Evolutionary conservation across 2,329 filamentous ascomycete species (phyloP).

Genomic region (Mycogone perniciosa): DNA sequence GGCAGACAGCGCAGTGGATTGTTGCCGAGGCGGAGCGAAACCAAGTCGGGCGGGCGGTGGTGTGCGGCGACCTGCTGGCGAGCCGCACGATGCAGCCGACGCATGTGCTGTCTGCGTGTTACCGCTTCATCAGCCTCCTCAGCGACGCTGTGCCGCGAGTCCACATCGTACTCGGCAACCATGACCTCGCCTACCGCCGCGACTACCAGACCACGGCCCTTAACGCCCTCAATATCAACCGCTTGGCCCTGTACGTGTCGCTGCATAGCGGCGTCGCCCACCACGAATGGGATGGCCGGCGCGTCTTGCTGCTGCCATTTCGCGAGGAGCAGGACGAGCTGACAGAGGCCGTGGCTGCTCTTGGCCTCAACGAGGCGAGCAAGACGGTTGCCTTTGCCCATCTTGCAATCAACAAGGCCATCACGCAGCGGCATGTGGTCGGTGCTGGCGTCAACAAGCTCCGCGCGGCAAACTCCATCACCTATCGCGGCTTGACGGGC

Average conservation of each 20-base stretch:
- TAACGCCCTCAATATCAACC: conserved; percentile 14
- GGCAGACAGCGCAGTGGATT: conserved; percentile 18
- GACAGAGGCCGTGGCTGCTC: conserved; percentile 13
- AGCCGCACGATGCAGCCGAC: conserved; percentile 16
- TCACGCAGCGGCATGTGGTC: conserved; percentile 14
- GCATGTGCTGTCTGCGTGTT: conserved; percentile 16
- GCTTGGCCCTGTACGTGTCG: conserved; percentile 14
- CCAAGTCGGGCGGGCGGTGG: conserved; percentile 12
- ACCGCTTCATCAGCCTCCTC: conserved; percentile 15
- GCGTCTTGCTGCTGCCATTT: conserved; percentile 18
- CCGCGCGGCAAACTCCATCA: conserved; percentile 2
- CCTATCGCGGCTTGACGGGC: conserved; percentile 14
- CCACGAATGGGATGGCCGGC: conserved; percentile 17
- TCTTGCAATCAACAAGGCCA: conserved; percentile 19
- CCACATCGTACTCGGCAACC: conserved; percentile 20
- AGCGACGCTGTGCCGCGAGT: conserved; percentile 15
- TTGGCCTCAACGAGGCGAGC: conserved; percentile 9
- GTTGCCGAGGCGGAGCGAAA: conserved; percentile 14
- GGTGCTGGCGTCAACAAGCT: conserved; percentile 1
- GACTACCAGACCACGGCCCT: conserved; percentile 20
- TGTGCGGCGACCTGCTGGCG: conserved; percentile 20
- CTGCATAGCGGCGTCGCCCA: conserved; percentile 13
- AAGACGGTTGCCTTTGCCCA: conserved; percentile 19
- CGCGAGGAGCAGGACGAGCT: conserved; percentile 18
- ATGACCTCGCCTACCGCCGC: conserved; percentile 20